Base-by-base conservation (phyloP, 2,329 filamentous ascomycete genomes). In the Fonsecaea multimorphosa region DNA sequence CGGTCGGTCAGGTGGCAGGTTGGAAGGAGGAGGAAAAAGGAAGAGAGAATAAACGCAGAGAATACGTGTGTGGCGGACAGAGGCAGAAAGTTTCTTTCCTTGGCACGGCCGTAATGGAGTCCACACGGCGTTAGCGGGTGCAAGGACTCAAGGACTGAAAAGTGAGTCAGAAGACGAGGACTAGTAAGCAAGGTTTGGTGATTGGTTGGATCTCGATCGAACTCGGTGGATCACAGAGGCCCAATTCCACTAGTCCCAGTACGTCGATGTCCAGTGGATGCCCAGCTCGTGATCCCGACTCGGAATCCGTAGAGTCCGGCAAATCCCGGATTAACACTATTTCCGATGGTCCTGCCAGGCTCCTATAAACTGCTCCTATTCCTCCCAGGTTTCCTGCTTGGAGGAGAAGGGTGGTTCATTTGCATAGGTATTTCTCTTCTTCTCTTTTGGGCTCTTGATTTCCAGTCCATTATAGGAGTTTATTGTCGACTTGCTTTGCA, bases 31-130 rank as follows among this genome's bases (percentile, higher is more conserved):
- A 54, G 51, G 27, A 54, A 54, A 12, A 49, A 54, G 51, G 31
- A 54, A 54, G 51, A 54, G 51, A 54, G 51, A 54, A 27, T n/a
- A 54, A 54, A 34, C 44, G 38, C 38, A 40, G 38, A n/a, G n/a
- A n/a, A n/a, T 40, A 40, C 38, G 44, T 49, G 44, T 49, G 44
- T 49, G 44, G 44, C 44, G 44, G 44, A 22, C 44, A 49, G 44
- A 49, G 44, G 44, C 44, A 49, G 44, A 49, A n/a, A 49, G 44
- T 24, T 49, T 22, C 44, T 11, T 9, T n/a, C 7, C 44, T 49
- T 49, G 44, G 44, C 44, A 49, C 44, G 22, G 19, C 9, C 14
- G 38, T 16, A 16, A 40, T 11, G 36, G 36, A 38, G 36, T n/a
- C 36, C 36, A 38, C 8, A 38, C 38, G 38, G 38, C n/a, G 38